These are phyloP conservation scores for Apiospora phragmitis DNA, from an alignment of 2,329 filamentous ascomycete genomes.

Conservation along the genomic window DNA sequence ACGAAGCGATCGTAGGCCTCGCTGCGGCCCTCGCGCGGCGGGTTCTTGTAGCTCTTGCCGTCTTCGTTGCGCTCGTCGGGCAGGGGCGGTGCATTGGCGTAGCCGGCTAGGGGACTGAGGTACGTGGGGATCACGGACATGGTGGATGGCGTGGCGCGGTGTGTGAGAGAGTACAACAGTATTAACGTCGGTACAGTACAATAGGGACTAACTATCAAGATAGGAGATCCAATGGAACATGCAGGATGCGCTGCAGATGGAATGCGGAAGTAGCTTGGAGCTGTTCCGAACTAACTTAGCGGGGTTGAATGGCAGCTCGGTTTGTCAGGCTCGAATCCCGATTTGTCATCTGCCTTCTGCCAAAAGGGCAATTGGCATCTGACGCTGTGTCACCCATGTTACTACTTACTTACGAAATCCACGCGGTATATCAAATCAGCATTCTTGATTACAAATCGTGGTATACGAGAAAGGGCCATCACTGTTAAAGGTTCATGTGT, in stretches of 20 bases:
- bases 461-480: no score
- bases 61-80: slow-evolving; percentile 64
- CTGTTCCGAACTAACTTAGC: no score
- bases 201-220: no score
- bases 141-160: no score
- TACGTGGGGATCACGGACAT: slow-evolving; percentile 35
- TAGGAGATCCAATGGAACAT: no score
- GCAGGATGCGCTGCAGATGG: no score
- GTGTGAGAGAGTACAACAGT: no score
- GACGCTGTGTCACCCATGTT: not conserved
- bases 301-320: not conserved
- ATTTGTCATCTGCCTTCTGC: not conserved
- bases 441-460: not conserved
- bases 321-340: not conserved
- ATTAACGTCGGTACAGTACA: not conserved
- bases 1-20: slow-evolving; percentile 70
- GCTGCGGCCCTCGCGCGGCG: slow-evolving; percentile 57
- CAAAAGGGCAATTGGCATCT: not conserved
- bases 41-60: slow-evolving; percentile 76
- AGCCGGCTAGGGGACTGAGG: slow-evolving; percentile 59
- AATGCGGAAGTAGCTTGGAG: no score
- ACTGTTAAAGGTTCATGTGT: no score
- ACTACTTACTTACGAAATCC: not conserved
- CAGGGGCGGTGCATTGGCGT: slow-evolving; percentile 55
- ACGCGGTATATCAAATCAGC: not conserved